Evolutionary conservation across 148 eudicot genomes (phyloP).

Genomic region (Cornus suecica): DNA sequence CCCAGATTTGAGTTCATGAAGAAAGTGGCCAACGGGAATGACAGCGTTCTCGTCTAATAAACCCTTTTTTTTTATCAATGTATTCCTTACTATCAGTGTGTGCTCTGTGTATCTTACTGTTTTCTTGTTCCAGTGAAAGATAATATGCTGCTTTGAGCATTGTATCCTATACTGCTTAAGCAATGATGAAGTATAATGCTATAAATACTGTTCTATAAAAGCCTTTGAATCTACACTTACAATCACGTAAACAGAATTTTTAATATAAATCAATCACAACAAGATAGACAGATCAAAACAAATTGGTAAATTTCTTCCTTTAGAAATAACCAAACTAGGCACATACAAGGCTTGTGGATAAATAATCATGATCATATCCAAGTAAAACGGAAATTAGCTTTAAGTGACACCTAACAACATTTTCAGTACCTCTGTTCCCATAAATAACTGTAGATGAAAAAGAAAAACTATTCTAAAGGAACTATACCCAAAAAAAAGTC

Average conservation of each 20-base stretch:
- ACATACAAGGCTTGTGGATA: too few species aligned
- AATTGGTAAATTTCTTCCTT: too few species aligned
- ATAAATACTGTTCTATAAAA: neutral
- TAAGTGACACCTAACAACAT: neutral
- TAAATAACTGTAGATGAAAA: neutral
- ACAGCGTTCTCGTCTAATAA: conserved; percentile 10
- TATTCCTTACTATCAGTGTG: neutral
- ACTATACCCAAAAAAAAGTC: neutral
- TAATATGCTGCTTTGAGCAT: conserved; percentile 25
- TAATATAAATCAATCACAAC: neutral
- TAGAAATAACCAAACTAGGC: too few species aligned
- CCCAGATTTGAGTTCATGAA: conserved; percentile 64
- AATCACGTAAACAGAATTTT: neutral
- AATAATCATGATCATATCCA: neutral
- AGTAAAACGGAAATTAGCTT: neutral
- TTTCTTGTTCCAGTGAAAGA: conserved; percentile 16
- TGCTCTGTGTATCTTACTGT: conserved; percentile 1
- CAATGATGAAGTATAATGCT: neutral
- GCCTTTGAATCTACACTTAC: neutral
- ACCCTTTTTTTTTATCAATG: conserved; percentile 1
- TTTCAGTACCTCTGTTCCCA: neutral
- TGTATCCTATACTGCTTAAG: neutral
- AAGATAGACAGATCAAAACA: too few species aligned
- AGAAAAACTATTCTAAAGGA: neutral
- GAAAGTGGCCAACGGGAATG: conserved; percentile 28